Evolutionary conservation across 1,139 yeast genomes (phyloP).

Genomic region (Blastobotrys apis): DNA sequence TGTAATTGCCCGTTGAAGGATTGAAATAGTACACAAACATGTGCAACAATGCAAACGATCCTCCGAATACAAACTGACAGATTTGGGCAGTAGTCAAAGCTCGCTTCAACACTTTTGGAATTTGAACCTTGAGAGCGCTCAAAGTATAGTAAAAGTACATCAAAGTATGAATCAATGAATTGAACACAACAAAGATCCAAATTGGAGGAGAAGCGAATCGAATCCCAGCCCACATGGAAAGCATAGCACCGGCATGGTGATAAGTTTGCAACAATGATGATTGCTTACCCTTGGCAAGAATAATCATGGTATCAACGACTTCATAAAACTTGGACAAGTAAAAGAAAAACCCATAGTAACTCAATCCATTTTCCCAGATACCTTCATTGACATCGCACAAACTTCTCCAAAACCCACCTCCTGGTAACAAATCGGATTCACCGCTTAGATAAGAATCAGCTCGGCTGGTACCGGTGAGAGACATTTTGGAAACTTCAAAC

Average conservation of each 20-base stretch:
- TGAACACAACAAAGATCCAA: slow-evolving; percentile 78
- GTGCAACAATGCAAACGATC: slow-evolving; percentile 61
- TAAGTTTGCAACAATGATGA: slow-evolving; percentile 67
- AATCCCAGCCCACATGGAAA: slow-evolving; percentile 80
- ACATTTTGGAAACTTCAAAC: slow-evolving; percentile 23
- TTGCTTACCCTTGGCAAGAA: slow-evolving; percentile 64
- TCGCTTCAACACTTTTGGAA: slow-evolving; percentile 57
- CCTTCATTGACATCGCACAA: slow-evolving; percentile 62
- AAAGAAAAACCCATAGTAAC: slow-evolving; percentile 62
- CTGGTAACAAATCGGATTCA: slow-evolving; percentile 12
- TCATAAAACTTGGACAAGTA: slow-evolving; percentile 71
- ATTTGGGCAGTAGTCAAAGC: slow-evolving; percentile 65
- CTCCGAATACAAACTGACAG: slow-evolving; percentile 66
- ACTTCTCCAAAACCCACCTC: slow-evolving; percentile 49
- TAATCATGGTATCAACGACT: slow-evolving; percentile 64
- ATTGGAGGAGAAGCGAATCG: slow-evolving; percentile 70
- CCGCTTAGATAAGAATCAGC: slow-evolving; percentile 34
- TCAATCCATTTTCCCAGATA: slow-evolving; percentile 53
- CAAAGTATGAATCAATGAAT: slow-evolving; percentile 69
- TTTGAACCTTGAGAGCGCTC: slow-evolving; percentile 56
- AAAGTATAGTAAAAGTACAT: slow-evolving; percentile 72
- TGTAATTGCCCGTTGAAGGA: slow-evolving; percentile 42
- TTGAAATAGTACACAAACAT: slow-evolving; percentile 59
- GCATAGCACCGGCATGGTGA: slow-evolving; percentile 80
- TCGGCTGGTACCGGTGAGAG: slow-evolving; percentile 15